Base-by-base conservation (phyloP, 305 asterid species). In the Fraxinus sp. region DNA sequence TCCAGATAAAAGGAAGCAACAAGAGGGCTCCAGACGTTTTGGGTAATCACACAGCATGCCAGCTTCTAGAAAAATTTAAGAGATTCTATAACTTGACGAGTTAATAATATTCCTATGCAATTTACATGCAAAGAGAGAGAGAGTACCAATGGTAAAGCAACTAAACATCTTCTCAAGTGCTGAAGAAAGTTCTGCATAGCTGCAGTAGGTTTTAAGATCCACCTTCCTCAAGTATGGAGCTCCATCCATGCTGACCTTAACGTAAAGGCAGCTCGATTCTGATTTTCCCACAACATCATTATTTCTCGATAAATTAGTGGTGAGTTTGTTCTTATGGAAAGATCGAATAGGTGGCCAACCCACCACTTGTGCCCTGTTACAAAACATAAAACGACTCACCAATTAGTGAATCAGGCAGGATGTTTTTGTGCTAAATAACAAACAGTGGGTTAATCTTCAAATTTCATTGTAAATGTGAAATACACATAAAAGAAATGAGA, bases 321-420 rank as follows among this genome's bases (percentile, higher is more conserved):
- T 87, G 4, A 91, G 88, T 30, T 89, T 86, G 87, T 88, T 94
- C 92, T 94, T 94, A 1, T 94, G 86, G 86, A 92, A 94, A 43
- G 97, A 91, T 81, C 96, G 84, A 79, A 94, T 85, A 71, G 98
- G 98, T 75, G 98, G 98, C 98, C 98, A 94, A 83, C 98, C 98
- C 18, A 94, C 97, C 39, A 92, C 96, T 86, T 90, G 97, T 77
- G 94, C 92, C 90, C 98, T 94, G 89, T 80, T 62, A 79, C 68
- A 90, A 36, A 81, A 80, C 77, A 84, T 5, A 14, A 59, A 59
- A 7, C 3, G 28, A 59, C 70, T 59, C 57, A 13, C n/a, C n/a
- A 43, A 43, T 43, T 3, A 43, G 55, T 11, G 18, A 46, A 46
- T 46, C 57, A 46, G 57, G 57, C 57, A 46, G 1, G n/a, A 46